Percentiles rank a stretch among this genome's conserved stretches.
Evolutionary conservation across 2,329 filamentous ascomycete genomes (phyloP).

Genomic region (Aspergillus hiratsukae): DNA sequence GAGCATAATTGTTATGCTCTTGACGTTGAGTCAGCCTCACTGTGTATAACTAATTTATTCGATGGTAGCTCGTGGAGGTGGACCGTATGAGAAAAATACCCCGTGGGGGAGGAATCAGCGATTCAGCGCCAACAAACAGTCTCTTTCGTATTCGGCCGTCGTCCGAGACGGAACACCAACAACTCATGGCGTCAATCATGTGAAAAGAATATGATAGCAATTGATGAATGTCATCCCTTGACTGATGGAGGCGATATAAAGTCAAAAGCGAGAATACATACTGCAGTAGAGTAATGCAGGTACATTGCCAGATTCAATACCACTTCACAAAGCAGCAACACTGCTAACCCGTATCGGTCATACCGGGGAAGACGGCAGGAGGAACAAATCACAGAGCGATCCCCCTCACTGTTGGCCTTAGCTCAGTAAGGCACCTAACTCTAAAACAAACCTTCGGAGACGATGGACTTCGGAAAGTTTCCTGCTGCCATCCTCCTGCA

Average conservation of each 20-base stretch:
- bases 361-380: background rate
- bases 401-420: background rate
- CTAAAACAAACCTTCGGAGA: background rate
- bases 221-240: background rate
- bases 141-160: background rate
- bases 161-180: background rate
- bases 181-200: background rate
- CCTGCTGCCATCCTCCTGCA: background rate
- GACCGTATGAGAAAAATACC: background rate
- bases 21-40: background rate
- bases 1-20: background rate
- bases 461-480: background rate
- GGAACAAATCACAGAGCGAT: background rate
- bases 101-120: background rate
- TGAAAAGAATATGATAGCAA: background rate
- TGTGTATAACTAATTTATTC: no score
- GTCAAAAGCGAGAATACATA: background rate
- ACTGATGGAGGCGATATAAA: background rate
- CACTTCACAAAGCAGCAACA: background rate
- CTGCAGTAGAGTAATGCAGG: background rate
- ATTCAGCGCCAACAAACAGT: background rate
- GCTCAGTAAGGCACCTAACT: background rate
- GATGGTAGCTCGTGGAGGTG: background rate
- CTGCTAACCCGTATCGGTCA: background rate
- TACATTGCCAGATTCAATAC: background rate